Percentiles rank a stretch among this genome's conserved stretches.
These are phyloP conservation scores for Pisolithus marmoratus DNA, from an alignment of 768 basidiomycete species.

Conservation along the genomic window DNA sequence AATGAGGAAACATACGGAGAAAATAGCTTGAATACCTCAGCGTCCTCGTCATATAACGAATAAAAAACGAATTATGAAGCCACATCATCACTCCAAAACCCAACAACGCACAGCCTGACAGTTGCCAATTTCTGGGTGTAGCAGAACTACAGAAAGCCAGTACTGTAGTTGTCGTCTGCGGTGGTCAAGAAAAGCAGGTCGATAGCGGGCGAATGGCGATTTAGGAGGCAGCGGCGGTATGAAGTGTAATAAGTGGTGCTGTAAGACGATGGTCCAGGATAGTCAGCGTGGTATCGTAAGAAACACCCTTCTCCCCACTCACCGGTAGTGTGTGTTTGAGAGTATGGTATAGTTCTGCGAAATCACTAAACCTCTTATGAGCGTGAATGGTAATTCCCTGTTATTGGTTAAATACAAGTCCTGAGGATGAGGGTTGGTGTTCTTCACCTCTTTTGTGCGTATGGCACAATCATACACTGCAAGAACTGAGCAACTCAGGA, in stretches of 20 bases:
- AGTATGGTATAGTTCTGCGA: constrained; percentile 45
- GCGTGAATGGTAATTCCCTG: constrained; percentile 60
- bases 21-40: not conserved
- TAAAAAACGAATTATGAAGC: not conserved
- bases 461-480: constrained; percentile 68
- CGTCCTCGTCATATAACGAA: not conserved
- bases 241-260: constrained; percentile 41
- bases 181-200: constrained; percentile 62
- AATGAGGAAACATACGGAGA: not conserved
- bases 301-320: constrained; percentile 13
- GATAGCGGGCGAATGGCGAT: constrained; percentile 58
- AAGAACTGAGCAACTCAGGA: not conserved
- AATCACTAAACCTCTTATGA: constrained; percentile 64
- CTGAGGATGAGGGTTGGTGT: not conserved
- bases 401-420: not conserved
- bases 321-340: constrained; percentile 52
- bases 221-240: constrained; percentile 66
- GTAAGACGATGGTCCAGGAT: constrained; percentile 1
- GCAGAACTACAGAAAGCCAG: constrained; percentile 58
- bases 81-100: constrained; percentile 42
- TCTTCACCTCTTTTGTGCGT: constrained; percentile 50
- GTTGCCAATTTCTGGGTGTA: constrained; percentile 68
- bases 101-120: constrained; percentile 54
- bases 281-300: not conserved
- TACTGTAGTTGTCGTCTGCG: constrained; percentile 55